A percentile compares a stretch with the other conserved stretches of the same genome.
Conservation (phyloP, 495 filamentous ascomycete species). For the Penicillium arizonense region DNA sequence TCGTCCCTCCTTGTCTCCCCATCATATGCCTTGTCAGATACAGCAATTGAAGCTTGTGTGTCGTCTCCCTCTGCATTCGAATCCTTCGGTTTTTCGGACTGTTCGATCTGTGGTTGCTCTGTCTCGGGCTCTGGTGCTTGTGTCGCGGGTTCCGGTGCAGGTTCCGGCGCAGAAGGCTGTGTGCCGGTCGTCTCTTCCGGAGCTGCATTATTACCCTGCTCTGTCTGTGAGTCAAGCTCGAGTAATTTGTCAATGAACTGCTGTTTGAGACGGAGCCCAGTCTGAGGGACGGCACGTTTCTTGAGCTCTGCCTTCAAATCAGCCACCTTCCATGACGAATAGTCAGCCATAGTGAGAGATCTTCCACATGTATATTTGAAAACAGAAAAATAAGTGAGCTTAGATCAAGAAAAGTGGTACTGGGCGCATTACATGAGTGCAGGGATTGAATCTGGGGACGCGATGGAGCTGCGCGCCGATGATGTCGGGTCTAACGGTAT, state of each 20-base stretch:
- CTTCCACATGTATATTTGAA: not conserved
- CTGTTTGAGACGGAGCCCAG: constrained; percentile 50
- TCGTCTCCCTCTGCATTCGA: constrained; percentile 9
- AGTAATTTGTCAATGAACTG: constrained; percentile 46
- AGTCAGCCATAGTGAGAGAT: constrained; percentile 42
- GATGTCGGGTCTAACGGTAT: constrained; percentile 27
- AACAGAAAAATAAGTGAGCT: not conserved
- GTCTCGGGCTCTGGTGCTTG: constrained; percentile 11
- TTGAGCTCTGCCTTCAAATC: constrained; percentile 54
- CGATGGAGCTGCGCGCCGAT: constrained; percentile 29
- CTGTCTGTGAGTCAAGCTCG: constrained; percentile 38
- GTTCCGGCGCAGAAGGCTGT: constrained; percentile 13
- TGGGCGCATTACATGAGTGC: not conserved
- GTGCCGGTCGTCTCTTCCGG: constrained; percentile 6
- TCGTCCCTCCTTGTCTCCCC: constrained; percentile 3
- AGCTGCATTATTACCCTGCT: constrained; percentile 1
- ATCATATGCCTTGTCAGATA: not conserved
- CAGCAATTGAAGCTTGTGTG: not conserved
- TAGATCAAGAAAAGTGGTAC: not conserved
- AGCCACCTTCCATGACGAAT: constrained; percentile 52
- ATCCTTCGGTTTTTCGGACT: constrained; percentile 5
- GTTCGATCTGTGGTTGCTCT: constrained; percentile 16
- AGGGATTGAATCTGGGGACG: constrained; percentile 27
- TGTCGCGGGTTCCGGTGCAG: constrained; percentile 6
- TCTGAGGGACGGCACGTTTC: constrained; percentile 49